These are phyloP conservation scores for Sanghuangporus weigelae DNA, from an alignment of 1,284 basidiomycete species.

Conservation along the genomic window DNA sequence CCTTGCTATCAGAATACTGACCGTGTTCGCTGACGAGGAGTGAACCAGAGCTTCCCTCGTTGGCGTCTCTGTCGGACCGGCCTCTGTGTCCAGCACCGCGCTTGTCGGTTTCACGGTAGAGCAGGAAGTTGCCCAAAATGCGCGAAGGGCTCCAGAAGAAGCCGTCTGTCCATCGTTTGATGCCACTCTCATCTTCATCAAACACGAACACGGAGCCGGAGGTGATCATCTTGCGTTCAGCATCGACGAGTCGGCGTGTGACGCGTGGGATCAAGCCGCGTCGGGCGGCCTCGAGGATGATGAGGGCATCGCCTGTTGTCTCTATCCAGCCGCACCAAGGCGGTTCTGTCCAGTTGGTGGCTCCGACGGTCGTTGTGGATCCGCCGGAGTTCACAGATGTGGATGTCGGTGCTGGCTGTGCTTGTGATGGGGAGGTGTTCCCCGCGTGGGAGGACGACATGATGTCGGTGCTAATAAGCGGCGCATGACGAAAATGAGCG, in stretches of 20 bases:
- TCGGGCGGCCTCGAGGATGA: constrained; percentile 92
- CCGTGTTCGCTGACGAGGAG: constrained; percentile 27
- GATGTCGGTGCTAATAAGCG: not conserved
- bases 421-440: constrained; percentile 3
- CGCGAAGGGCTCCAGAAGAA: constrained; percentile 87
- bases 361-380: not conserved
- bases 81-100: constrained; percentile 56
- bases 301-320: constrained; percentile 90
- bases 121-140: constrained; percentile 91
- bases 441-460: constrained; percentile 8
- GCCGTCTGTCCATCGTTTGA: constrained; percentile 98
- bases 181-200: constrained; percentile 95
- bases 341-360: constrained; percentile 63
- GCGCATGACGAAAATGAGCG: not conserved
- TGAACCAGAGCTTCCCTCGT: constrained; percentile 15
- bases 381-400: not conserved
- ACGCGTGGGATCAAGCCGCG: constrained; percentile 89
- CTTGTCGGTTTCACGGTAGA: constrained; percentile 91
- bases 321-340: constrained; percentile 93
- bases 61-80: constrained; percentile 2
- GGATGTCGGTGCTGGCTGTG: not conserved
- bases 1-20: constrained; percentile 29
- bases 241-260: constrained; percentile 89
- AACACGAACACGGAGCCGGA: constrained; percentile 97
- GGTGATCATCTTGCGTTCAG: constrained; percentile 88